Evolutionary conservation across 129 eudicot genomes (phyloP), one percentile per base, ranked within the genome.

Genomic region (Arctium minus): DNA sequence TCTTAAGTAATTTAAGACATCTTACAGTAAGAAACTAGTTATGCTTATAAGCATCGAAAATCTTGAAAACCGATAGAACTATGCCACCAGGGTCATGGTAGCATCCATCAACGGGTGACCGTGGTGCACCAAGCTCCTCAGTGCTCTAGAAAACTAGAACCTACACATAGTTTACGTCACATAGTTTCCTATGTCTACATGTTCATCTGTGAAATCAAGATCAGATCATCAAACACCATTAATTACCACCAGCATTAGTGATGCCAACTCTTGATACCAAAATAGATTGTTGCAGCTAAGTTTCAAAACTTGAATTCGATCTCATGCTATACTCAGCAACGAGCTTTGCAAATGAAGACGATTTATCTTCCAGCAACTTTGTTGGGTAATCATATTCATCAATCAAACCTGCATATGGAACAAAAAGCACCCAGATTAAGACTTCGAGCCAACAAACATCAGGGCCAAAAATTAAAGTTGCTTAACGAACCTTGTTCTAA

Each of bases 281-380:
- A 32, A 31, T 30, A 73, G 32, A 56, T 56, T 15, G 8, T 72
- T 36, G 50, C 15, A n/a, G 71, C 13, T 72, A 50, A 81, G 62
- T 60, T 81, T 78, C 87, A 78, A 80, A 86, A 72, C 83, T 91
- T 15, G 95, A 88, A 83, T 81, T 90, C 1, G 94, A 91, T 75
- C 98, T 89, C 88, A 88, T 83, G 76, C 93, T 88, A 81, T 96
- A 93, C 77, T 93, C 98, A 6, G 95, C 98, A 50, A 96, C 95
- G 6, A 96, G 99, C 86, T 91, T 96, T 10, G 99, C 83, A 82
- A 93, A 96, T 29, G 88, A 89, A 44, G 97, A 93, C 3, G 89
- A 85, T 78, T 93, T 88, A 50, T 91, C 86, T 72, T 91, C 92
- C 31, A 96, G 82, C 90, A 96, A 75, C 85, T 83, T 96, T 56